Evolutionary conservation across 371 early-diverging fungal genomes (phyloP).

Genomic region (Amoeboaphelidium occidentale): DNA sequence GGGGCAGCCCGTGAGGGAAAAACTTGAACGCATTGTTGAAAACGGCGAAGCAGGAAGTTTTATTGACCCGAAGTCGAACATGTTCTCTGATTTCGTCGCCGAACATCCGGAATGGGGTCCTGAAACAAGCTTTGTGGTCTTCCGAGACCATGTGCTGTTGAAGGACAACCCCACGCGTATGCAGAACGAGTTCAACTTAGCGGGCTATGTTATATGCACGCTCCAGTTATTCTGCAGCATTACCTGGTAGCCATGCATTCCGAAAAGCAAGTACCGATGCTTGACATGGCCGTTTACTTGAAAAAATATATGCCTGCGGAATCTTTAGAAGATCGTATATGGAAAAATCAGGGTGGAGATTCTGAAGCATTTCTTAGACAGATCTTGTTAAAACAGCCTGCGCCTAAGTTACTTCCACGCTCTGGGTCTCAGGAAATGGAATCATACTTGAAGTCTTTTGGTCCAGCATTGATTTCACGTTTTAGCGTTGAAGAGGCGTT

Average conservation of each 20-base stretch:
- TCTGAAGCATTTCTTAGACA: neutral
- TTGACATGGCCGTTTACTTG: neutral
- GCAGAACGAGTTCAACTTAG: neutral
- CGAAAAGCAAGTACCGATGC: neutral
- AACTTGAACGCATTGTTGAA: neutral
- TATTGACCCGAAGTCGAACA: neutral
- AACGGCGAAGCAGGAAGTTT: neutral
- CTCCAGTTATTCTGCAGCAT: neutral
- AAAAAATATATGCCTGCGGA: neutral
- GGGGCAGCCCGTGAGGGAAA: too few species aligned
- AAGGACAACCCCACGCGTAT: neutral
- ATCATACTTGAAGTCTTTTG: neutral
- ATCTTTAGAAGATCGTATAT: neutral
- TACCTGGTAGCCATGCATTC: neutral
- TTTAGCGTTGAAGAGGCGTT: neutral
- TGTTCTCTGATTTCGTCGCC: neutral
- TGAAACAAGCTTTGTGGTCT: neutral
- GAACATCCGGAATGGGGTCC: neutral
- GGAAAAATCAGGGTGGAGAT: neutral
- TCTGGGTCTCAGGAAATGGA: neutral
- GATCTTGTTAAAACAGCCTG: neutral
- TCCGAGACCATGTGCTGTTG: neutral
- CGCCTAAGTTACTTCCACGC: neutral
- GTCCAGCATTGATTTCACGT: neutral
- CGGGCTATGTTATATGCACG: neutral